These are phyloP conservation scores for Flaveria sonorensis DNA, from an alignment of 129 eudicot species.

Conservation along the genomic window DNA sequence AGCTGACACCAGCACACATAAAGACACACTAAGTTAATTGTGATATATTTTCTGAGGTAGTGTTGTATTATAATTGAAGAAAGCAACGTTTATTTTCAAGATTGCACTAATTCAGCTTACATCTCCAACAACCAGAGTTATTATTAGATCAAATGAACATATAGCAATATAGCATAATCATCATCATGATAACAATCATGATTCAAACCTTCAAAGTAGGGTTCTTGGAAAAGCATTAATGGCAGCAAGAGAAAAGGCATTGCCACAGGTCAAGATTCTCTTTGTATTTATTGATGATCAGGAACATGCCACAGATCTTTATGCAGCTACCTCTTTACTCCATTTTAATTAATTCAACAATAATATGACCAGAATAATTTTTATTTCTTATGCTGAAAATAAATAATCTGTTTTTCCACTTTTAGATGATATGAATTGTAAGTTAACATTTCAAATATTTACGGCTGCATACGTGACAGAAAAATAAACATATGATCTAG, in stretches of 20 bases:
- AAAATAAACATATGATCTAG: no score
- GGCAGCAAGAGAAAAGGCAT: slow-evolving; percentile 28
- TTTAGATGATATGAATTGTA: neutral
- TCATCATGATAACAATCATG: slow-evolving; percentile 20
- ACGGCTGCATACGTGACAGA: neutral
- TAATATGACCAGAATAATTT: neutral
- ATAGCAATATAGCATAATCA: slow-evolving; percentile 9
- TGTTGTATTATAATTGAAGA: neutral
- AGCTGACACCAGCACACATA: no score
- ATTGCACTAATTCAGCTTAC: slow-evolving; percentile 2
- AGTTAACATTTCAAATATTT: neutral
- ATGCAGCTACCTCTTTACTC: slow-evolving; percentile 36
- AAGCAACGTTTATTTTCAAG: neutral
- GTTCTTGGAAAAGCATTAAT: slow-evolving; percentile 31
- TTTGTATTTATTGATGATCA: slow-evolving; percentile 38
- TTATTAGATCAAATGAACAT: slow-evolving; percentile 16
- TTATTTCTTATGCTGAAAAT: neutral
- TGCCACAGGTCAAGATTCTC: slow-evolving; percentile 42
- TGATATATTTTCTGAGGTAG: no score
- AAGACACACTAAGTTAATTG: no score
- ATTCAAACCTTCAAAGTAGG: slow-evolving; percentile 26
- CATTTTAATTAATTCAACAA: slow-evolving; percentile 27
- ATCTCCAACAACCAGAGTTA: slow-evolving; percentile 13
- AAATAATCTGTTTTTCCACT: neutral
- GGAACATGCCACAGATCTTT: slow-evolving; percentile 38